phyloP scores from a whole-genome alignment of 371 early-diverging fungal genomes.

The Caulochytrium protostelioides region DNA sequence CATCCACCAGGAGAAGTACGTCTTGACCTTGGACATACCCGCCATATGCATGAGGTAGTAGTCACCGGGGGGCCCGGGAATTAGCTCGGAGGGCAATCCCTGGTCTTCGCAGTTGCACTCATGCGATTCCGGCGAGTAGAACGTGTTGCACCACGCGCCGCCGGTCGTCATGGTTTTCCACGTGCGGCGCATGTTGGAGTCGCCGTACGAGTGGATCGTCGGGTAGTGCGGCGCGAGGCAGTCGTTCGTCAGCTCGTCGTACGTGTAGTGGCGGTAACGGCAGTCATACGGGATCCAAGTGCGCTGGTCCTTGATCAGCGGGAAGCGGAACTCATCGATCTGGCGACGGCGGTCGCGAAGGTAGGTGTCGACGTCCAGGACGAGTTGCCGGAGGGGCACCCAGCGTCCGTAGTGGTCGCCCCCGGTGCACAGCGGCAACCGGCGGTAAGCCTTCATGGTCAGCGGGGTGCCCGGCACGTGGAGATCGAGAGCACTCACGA shows the following conservation, averaged over 20 bases:
- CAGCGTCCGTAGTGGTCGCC: conserved; percentile 22
- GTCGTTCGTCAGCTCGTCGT: conserved; percentile 15
- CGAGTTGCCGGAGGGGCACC: conserved; percentile 8
- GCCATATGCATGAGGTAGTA: conserved; percentile 8
- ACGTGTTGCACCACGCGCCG: conserved; percentile 24
- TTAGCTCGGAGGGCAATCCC: conserved; percentile 10
- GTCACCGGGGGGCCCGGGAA: conserved; percentile 8
- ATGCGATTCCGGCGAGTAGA: conserved; percentile 8
- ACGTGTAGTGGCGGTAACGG: conserved; percentile 16
- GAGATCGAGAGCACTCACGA: conserved; percentile 1
- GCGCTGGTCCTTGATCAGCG: too few relatives aligned
- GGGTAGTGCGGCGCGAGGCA: conserved; percentile 17
- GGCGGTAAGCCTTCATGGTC: conserved; percentile 10
- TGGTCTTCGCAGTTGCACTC: conserved; percentile 28
- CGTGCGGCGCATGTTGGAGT: conserved; percentile 28
- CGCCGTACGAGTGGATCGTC: conserved; percentile 21
- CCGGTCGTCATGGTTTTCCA: conserved; percentile 24
- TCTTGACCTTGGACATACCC: conserved; percentile 2
- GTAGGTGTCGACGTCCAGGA: conserved; percentile 1
- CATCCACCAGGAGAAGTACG: conserved; percentile 24
- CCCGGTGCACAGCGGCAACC: conserved; percentile 22
- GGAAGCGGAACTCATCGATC: too few relatives aligned
- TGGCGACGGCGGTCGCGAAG: conserved; percentile 8
- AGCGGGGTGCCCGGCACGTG: conserved; percentile 1
- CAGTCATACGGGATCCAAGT: conserved; percentile 31